Evolutionary conservation across 148 eudicot genomes (phyloP).

Genomic region (Silene latifolia): DNA sequence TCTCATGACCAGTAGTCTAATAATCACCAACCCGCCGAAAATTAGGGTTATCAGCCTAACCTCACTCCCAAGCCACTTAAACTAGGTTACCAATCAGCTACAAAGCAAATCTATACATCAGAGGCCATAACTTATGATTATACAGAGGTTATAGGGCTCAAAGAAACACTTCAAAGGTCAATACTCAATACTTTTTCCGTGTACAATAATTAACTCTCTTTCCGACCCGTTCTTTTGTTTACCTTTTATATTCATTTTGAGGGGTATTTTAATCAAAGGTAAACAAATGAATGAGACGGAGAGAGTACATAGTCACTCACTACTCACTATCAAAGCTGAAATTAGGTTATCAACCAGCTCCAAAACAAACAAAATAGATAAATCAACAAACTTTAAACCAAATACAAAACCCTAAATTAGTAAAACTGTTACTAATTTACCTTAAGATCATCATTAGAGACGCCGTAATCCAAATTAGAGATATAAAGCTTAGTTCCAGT

Average conservation of each 20-base stretch:
- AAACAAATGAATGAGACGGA: background rate
- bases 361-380: background rate
- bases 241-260: background rate
- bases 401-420: conserved; percentile 17
- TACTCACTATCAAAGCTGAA: background rate
- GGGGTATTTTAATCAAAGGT: too few species aligned
- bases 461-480: conserved; percentile 88
- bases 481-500: conserved; percentile 88
- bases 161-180: background rate
- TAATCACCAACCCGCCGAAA: background rate
- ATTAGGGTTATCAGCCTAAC: background rate
- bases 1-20: background rate
- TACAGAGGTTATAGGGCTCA: background rate
- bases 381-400: background rate
- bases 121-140: background rate
- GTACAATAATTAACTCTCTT: background rate
- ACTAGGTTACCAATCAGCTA: too few species aligned
- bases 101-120: background rate
- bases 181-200: background rate
- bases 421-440: conserved; percentile 22
- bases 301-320: too few species aligned
- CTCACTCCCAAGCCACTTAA: too few species aligned
- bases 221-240: too few species aligned
- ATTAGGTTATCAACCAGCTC: background rate
- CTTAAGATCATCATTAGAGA: conserved; percentile 88